Base-by-base conservation (phyloP, 805 yeast species). In the Sugiyamaella americana region DNA sequence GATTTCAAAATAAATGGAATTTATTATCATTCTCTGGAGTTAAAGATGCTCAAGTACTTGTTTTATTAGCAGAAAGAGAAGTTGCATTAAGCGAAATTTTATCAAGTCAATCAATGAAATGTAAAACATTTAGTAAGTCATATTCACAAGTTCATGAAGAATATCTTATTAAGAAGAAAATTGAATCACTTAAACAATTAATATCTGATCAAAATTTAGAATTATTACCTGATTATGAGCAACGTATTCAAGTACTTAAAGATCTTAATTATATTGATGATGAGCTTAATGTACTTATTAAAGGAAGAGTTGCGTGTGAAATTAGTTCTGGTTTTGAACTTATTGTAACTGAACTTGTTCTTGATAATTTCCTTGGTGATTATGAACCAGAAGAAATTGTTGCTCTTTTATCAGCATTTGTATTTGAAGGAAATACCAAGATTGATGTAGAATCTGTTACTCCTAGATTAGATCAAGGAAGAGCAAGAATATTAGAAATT, bases 331-430 rank as follows among this genome's bases (percentile, higher is more conserved):
- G 98, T 0, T 87, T 89, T 78, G 98, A 93, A 64, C 71, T 89
- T 47, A 82, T 84, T 2, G 63, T 93, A 8, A 91, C 98, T 0
- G 98, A 93, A 64, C 72, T 93, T 46, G 78, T 93, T 16, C 72
- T 93, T 56, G 95, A 91, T 59, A 93, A 93, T 65, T 88, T 91
- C 69, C 69, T 93, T 51, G 95, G 91, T 24, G 94, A 87, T 48
- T 89, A 85, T 61, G 94, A 89, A 52, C 88, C 97, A 0, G 96
- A 88, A 59, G 98, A 93, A 64, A 88, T 93, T 51, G 97, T 89
- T n/a, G 98, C 98, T 0, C 70, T 93, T 41, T 66, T 93, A 26
- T 87, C 97, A 0, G 87, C 85, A 32, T 93, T 93, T 68, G 95
- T 93, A 1, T 93, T 86, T 60, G 97, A 93, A 59, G 98, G 97